Percentiles rank a stretch among this genome's conserved stretches.
These are phyloP conservation scores for Psilocybe cubensis DNA, from an alignment of 768 basidiomycete species.

Conservation along the genomic window DNA sequence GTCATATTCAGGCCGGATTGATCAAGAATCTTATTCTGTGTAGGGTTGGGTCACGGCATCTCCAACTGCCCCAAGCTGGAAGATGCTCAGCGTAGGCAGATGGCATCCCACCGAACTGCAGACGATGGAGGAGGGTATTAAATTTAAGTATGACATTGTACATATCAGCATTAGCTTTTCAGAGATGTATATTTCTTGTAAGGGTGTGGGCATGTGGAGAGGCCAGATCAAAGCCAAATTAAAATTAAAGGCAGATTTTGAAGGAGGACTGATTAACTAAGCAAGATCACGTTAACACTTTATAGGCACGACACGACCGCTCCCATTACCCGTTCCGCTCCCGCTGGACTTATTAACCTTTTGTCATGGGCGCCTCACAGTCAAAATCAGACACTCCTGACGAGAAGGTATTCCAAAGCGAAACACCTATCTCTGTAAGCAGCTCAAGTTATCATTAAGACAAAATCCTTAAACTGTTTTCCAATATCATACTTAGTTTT, in stretches of 20 bases:
- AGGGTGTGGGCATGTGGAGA: too few species aligned
- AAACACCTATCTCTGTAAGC: conserved; percentile 55
- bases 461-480: too few species aligned
- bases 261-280: not conserved
- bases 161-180: not conserved
- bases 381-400: conserved; percentile 57
- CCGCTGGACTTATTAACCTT: not conserved
- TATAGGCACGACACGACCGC: not conserved
- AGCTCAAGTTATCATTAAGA: too few species aligned
- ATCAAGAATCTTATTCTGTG: conserved; percentile 3
- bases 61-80: conserved; percentile 97
- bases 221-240: too few species aligned
- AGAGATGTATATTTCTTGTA: too few species aligned
- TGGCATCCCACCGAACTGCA: conserved; percentile 80
- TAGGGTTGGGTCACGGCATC: conserved; percentile 92
- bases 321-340: not conserved
- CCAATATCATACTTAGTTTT: conserved; percentile 55
- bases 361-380: conserved; percentile 67
- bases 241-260: too few species aligned
- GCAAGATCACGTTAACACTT: not conserved
- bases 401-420: conserved; percentile 60
- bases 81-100: conserved; percentile 87
- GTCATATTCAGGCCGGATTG: not conserved
- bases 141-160: not conserved
- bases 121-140: conserved; percentile 61